Evolutionary conservation across 2,329 filamentous ascomycete genomes (phyloP), one percentile per base, ranked within the genome.

Genomic region (Penicillium sp.): DNA sequence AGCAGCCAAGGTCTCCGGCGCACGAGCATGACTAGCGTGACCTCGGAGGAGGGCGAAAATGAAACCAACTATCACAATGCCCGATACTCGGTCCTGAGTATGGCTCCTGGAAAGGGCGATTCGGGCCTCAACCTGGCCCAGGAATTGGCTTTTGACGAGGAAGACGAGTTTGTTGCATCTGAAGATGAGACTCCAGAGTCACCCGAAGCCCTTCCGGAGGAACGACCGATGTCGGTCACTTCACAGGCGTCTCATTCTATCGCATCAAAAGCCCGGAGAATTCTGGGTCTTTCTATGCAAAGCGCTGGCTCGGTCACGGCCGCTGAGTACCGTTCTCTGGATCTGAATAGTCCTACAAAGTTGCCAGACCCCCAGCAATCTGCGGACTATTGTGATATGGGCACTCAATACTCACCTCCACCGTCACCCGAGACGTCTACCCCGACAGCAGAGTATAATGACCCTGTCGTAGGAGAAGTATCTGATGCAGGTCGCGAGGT

Each of bases 61-160:
- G 82, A 77, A 44, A 68, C 74, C 47, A 77, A 82, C 45, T 78
- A 76, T 39, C 76, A 78, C 46, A 78, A 87, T 71, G 83, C 91
- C 60, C 86, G 91, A 29, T 90, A 88, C 69, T 96, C 92, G 2
- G 77, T 88, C 24, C 79, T 90, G 60, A 87, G 82, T 60, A 81
- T 82, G n/a, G 75, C 77, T 8, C 78, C 81, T 56, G 83, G 81
- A 21, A 88, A 87, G 68, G 69, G 78, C 4, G 87, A 86, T 26
- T 65, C 64, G 8, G 90, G 89, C 1, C 76, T 91, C 57, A 96
- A 89, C 60, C 81, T 99, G 42, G 95, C 95, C 0, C 93, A 98
- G 66, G 95, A 99, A 76, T 82, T 99, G 54, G 88, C 90, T 60
- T 90, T 96, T 60, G 90, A 93, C 56, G 89, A 90, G 59, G 90